Evolutionary conservation across 495 filamentous ascomycete species (phyloP).

Genomic region (Xylaria longipes): DNA sequence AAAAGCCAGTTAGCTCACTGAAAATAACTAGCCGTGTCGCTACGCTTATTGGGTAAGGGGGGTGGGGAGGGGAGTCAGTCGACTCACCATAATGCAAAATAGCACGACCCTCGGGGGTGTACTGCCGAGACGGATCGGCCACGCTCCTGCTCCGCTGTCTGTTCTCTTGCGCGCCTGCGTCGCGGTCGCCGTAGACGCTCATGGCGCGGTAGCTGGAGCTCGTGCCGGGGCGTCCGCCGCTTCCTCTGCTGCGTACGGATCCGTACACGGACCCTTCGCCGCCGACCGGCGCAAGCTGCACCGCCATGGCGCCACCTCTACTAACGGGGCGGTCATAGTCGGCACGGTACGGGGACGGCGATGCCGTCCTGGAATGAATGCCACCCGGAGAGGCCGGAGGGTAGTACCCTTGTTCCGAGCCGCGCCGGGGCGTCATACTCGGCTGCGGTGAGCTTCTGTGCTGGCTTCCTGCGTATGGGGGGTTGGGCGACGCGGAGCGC

Average conservation of each 20-base stretch:
- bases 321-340: constrained; percentile 67
- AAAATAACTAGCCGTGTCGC: too few relatives aligned
- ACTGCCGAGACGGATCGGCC: constrained; percentile 72
- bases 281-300: constrained; percentile 70
- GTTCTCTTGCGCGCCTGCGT: constrained; percentile 51
- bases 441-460: constrained; percentile 46
- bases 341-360: constrained; percentile 58
- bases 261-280: constrained; percentile 39
- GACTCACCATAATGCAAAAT: constrained; percentile 92
- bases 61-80: too few relatives aligned
- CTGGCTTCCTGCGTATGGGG: constrained; percentile 55
- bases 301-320: constrained; percentile 71
- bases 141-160: constrained; percentile 82
- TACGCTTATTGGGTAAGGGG: too few relatives aligned
- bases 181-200: constrained; percentile 67
- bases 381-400: constrained; percentile 63
- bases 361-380: constrained; percentile 58
- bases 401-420: constrained; percentile 62
- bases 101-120: constrained; percentile 81
- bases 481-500: constrained; percentile 58
- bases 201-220: constrained; percentile 52
- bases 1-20: neutral
- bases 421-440: constrained; percentile 54
- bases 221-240: constrained; percentile 44
- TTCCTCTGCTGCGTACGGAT: constrained; percentile 55